Percentiles rank a stretch among this genome's conserved stretches.
Evolutionary conservation across 495 filamentous ascomycete genomes (phyloP).

Genomic region (Tuber magnatum): DNA sequence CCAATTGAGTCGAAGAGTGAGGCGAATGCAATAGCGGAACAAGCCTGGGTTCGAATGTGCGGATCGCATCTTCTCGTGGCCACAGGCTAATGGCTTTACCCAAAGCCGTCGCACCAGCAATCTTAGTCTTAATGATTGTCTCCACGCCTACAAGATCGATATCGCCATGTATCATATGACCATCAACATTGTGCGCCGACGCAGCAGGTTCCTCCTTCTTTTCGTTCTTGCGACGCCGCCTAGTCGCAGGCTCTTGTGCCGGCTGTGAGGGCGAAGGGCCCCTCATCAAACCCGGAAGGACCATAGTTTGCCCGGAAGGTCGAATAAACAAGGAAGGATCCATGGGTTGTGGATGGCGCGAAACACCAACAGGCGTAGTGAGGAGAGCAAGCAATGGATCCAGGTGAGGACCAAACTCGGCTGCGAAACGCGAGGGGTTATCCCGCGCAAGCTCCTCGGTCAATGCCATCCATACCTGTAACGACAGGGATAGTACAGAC

Average conservation of each 20-base stretch:
- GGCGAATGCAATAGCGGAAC: constrained; percentile 58
- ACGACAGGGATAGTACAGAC: constrained; percentile 62
- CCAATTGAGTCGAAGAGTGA: constrained; percentile 76
- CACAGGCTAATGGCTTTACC: constrained; percentile 64
- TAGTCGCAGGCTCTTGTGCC: constrained; percentile 50
- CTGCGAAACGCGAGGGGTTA: constrained; percentile 52
- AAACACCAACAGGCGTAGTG: constrained; percentile 83
- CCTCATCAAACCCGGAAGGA: constrained; percentile 47
- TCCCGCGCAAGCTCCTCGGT: constrained; percentile 57
- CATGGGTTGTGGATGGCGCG: constrained; percentile 82
- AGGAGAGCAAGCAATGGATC: constrained; percentile 70
- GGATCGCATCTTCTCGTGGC: constrained; percentile 45
- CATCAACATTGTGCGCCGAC: constrained; percentile 86
- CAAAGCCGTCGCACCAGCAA: constrained; percentile 75
- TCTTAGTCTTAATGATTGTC: constrained; percentile 76
- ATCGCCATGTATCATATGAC: constrained; percentile 94
- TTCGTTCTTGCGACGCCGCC: constrained; percentile 73
- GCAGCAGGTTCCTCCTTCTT: constrained; percentile 66
- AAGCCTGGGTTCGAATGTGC: constrained; percentile 53
- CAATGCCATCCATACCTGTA: constrained; percentile 79
- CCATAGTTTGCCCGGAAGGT: constrained; percentile 79
- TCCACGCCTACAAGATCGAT: constrained; percentile 89
- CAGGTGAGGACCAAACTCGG: constrained; percentile 63
- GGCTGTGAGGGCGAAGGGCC: constrained; percentile 55
- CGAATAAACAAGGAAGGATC: constrained; percentile 80